Conservation (phyloP, 805 yeast species). For the Candida koratica region DNA sequence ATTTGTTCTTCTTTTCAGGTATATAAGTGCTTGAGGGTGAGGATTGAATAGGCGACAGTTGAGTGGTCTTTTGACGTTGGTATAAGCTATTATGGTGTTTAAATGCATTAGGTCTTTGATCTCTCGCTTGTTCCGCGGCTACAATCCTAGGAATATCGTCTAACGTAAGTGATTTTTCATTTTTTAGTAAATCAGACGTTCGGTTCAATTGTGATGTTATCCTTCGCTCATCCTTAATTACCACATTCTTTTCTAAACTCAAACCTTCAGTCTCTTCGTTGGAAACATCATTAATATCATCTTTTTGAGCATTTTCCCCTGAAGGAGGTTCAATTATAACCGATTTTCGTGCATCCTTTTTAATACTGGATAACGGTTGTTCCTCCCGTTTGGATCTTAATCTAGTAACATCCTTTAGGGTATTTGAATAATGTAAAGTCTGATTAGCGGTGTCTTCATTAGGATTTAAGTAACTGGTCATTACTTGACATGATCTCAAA, state of each 20-base stretch:
- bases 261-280: conserved; percentile 17
- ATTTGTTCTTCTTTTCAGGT: conserved; percentile 23
- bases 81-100: conserved; percentile 62
- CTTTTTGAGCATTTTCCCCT: conserved; percentile 37
- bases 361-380: conserved; percentile 53
- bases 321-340: conserved; percentile 61
- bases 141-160: conserved; percentile 97
- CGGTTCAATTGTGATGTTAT: conserved; percentile 45
- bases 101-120: conserved; percentile 87
- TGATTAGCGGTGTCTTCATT: conserved; percentile 5
- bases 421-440: conserved; percentile 13
- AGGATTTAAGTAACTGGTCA: conserved; percentile 24
- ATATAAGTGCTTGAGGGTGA: conserved; percentile 3
- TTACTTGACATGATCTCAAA: conserved; percentile 63
- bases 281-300: conserved; percentile 13
- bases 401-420: conserved; percentile 67
- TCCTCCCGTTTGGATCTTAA: conserved; percentile 70
- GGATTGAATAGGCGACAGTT: conserved; percentile 6
- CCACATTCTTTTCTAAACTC: conserved; percentile 27
- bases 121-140: conserved; percentile 94
- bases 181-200: conserved; percentile 66
- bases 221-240: conserved; percentile 35
- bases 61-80: conserved; percentile 23
- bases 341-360: conserved; percentile 63
- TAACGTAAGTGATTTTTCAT: conserved; percentile 80